A percentile compares a stretch with the other conserved stretches of the same genome.
Conservation (phyloP, 2,329 filamentous ascomycete genomes). For the Colletotrichum simmondsii region DNA sequence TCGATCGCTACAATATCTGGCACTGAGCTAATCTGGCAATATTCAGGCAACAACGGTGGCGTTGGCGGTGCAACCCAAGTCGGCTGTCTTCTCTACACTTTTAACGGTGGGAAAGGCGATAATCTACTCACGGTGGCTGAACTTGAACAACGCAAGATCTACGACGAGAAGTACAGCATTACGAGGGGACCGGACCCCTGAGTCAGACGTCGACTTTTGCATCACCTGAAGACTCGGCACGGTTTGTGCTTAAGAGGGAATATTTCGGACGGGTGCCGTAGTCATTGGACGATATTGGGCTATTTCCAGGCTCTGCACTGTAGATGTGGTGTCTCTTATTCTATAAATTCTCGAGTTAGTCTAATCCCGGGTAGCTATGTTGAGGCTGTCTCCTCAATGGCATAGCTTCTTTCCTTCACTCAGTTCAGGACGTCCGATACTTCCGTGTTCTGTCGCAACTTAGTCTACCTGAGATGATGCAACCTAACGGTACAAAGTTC, state of each 20-base stretch:
- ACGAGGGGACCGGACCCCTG: neutral
- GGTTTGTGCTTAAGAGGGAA: neutral
- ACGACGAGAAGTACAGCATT: neutral
- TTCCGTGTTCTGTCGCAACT: neutral
- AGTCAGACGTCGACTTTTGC: neutral
- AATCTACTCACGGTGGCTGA: neutral
- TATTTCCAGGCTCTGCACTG: neutral
- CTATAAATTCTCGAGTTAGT: neutral
- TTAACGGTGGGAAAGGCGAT: neutral
- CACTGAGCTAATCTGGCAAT: neutral
- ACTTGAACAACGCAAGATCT: neutral
- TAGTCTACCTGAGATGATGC: neutral
- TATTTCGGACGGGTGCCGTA: neutral
- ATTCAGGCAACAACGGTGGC: slow-evolving; percentile 1
- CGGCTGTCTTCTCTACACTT: slow-evolving; percentile 1
- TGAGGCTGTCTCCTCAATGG: neutral
- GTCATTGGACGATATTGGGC: neutral
- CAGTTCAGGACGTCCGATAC: neutral
- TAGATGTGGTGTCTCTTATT: neutral
- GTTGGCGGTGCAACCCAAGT: slow-evolving; percentile 2
- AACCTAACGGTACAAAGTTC: neutral
- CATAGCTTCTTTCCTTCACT: neutral
- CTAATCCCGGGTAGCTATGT: neutral
- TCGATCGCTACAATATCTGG: neutral
- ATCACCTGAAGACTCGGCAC: neutral